Evolutionary conservation across 2,329 filamentous ascomycete genomes (phyloP).

Genomic region (Massarina eburnea): DNA sequence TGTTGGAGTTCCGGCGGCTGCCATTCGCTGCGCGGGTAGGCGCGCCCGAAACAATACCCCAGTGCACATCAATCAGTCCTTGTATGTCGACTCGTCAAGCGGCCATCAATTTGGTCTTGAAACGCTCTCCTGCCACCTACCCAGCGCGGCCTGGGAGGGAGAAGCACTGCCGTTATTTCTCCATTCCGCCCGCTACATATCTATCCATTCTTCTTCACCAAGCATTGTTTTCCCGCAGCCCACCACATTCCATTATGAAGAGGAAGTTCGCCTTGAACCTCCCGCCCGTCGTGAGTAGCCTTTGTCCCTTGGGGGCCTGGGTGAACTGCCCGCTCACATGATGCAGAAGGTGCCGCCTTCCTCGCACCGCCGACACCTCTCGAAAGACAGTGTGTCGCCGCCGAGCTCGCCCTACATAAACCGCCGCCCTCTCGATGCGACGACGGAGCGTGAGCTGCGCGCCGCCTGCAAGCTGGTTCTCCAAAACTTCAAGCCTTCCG

Average conservation of each 20-base stretch:
- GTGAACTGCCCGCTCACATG: slow-evolving; percentile 14
- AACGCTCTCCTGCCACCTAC: not conserved
- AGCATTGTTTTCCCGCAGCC: no score
- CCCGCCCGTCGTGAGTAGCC: slow-evolving; percentile 43
- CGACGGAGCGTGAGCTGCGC: slow-evolving; percentile 49
- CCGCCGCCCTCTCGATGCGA: slow-evolving; percentile 45
- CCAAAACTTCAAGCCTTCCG: slow-evolving; percentile 44
- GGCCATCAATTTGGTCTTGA: not conserved
- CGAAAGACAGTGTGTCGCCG: slow-evolving; percentile 36
- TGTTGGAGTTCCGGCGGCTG: no score
- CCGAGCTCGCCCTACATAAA: slow-evolving; percentile 47
- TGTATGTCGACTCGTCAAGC: not conserved
- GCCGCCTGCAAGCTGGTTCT: slow-evolving; percentile 50
- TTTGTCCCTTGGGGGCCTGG: not conserved
- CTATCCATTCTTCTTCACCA: no score
- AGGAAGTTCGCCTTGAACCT: slow-evolving; percentile 50
- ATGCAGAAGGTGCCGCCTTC: slow-evolving; percentile 33
- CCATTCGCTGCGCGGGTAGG: not conserved
- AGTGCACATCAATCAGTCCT: not conserved
- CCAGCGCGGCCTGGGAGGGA: not conserved
- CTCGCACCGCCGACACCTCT: slow-evolving; percentile 26
- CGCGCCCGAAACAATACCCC: not conserved
- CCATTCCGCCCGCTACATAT: no score
- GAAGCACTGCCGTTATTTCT: no score
- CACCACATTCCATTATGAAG: slow-evolving; percentile 33